These are phyloP conservation scores for Populus trichocarpa DNA, from an alignment of 441 rosid species.

Conservation along the genomic window DNA sequence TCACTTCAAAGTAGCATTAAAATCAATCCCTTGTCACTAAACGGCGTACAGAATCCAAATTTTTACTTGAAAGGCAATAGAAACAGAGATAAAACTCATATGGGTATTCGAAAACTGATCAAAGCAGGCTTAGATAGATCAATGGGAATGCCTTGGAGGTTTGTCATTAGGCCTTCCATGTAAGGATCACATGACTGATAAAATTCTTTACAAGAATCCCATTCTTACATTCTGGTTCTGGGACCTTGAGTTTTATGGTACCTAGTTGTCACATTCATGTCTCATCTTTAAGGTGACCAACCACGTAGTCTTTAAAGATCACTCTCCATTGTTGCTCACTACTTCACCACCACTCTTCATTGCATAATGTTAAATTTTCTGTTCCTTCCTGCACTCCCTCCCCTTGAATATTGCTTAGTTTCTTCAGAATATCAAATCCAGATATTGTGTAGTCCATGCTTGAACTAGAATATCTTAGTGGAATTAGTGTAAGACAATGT, in stretches of 20 bases:
- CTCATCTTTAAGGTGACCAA: no score
- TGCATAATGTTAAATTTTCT: no score
- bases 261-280: not conserved
- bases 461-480: no score
- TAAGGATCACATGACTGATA: constrained; percentile 40
- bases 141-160: constrained; percentile 10
- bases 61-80: not conserved
- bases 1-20: not conserved
- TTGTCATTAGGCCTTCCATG: constrained; percentile 32
- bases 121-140: constrained; percentile 18
- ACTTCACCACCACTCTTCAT: no score
- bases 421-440: no score
- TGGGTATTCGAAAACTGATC: constrained; percentile 13
- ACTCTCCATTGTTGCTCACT: no score
- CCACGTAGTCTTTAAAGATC: no score
- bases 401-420: no score
- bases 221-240: constrained; percentile 20
- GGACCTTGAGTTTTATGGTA: constrained; percentile 23
- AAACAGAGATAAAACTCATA: not conserved
- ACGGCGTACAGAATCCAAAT: not conserved
- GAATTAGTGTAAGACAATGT: no score
- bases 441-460: no score
- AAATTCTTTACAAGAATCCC: constrained; percentile 36
- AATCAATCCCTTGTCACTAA: not conserved
- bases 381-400: no score